A percentile compares a stretch with the other conserved stretches of the same genome.
Evolutionary conservation across 1,284 basidiomycete species (phyloP).

Genomic region (Ganoderma meredithae): DNA sequence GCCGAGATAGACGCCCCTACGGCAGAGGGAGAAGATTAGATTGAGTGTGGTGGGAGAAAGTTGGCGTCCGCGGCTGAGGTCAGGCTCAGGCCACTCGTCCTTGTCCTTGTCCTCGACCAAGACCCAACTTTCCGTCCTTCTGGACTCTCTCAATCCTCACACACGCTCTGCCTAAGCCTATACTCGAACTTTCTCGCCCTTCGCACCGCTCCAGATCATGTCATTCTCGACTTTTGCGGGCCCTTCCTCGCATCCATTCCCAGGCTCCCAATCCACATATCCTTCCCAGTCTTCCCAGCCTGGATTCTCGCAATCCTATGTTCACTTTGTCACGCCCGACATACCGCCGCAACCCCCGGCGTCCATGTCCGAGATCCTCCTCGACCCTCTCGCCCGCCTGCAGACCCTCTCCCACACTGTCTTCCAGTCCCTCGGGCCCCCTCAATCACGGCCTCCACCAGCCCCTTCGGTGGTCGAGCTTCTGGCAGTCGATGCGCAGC

Average conservation of each 20-base stretch:
- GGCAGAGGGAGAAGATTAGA: neutral
- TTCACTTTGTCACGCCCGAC: constrained; percentile 1
- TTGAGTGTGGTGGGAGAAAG: neutral
- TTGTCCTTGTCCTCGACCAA: constrained; percentile 1
- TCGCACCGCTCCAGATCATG: constrained; percentile 1
- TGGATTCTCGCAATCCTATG: constrained; percentile 21
- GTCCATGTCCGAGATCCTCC: constrained; percentile 57
- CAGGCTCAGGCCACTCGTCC: neutral
- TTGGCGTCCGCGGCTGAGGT: neutral
- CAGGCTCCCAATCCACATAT: constrained; percentile 1
- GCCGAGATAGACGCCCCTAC: neutral
- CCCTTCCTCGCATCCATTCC: constrained; percentile 6
- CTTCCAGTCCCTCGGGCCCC: constrained; percentile 74
- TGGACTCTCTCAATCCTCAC: neutral
- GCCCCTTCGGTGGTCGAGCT: constrained; percentile 70
- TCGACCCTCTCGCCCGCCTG: constrained; percentile 68
- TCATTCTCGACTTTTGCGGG: constrained; percentile 8
- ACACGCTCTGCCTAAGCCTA: neutral
- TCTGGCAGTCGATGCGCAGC: constrained; percentile 62
- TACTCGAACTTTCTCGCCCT: neutral
- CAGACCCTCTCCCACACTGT: constrained; percentile 71
- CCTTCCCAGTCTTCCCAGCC: constrained; percentile 11
- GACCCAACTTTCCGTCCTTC: neutral
- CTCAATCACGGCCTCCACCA: constrained; percentile 64
- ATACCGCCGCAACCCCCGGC: constrained; percentile 16